These are phyloP conservation scores for Physcomitrellopsis africana DNA, from an alignment of 225 moss, liverwort and hornwort species.

Conservation along the genomic window DNA sequence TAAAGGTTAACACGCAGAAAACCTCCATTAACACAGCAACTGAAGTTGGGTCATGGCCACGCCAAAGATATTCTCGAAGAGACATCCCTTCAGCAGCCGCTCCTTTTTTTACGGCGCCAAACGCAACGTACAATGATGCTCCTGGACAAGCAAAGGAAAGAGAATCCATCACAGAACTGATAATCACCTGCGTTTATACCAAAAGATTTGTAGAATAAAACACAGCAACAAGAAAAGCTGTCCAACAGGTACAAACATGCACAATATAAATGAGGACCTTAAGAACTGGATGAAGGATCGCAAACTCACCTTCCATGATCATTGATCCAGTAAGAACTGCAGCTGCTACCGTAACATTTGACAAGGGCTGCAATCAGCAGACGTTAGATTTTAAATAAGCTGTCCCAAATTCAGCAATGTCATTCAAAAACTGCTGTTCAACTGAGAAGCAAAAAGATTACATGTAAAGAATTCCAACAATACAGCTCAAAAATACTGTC, in stretches of 20 bases:
- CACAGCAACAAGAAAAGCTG: constrained; percentile 2
- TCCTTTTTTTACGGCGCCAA: constrained; percentile 94
- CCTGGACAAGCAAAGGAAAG: constrained; percentile 49
- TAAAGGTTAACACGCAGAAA: constrained; percentile 33
- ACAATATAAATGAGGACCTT: constrained; percentile 10
- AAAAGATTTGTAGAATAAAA: constrained; percentile 2
- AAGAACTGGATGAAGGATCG: constrained; percentile 30
- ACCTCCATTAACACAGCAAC: constrained; percentile 99
- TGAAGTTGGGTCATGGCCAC: constrained; percentile 98
- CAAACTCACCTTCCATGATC: constrained; percentile 83
- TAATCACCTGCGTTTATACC: neutral
- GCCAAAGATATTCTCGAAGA: constrained; percentile 91
- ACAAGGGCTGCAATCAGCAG: constrained; percentile 71
- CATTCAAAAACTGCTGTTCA: neutral
- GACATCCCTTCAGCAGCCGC: constrained; percentile 95
- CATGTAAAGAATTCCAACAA: constrained; percentile 10
- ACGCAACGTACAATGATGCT: constrained; percentile 88
- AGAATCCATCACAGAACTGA: constrained; percentile 23
- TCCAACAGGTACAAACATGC: neutral
- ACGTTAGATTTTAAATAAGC: constrained; percentile 5
- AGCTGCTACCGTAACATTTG: constrained; percentile 77
- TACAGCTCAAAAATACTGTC: constrained; percentile 19
- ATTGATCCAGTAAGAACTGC: constrained; percentile 84
- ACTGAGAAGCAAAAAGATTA: neutral
- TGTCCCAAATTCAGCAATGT: constrained; percentile 9